Percentiles rank a stretch among this genome's conserved stretches.
These are phyloP conservation scores for Plasmodium relictum DNA, from an alignment of 169 alveolate species.

Conservation along the genomic window DNA sequence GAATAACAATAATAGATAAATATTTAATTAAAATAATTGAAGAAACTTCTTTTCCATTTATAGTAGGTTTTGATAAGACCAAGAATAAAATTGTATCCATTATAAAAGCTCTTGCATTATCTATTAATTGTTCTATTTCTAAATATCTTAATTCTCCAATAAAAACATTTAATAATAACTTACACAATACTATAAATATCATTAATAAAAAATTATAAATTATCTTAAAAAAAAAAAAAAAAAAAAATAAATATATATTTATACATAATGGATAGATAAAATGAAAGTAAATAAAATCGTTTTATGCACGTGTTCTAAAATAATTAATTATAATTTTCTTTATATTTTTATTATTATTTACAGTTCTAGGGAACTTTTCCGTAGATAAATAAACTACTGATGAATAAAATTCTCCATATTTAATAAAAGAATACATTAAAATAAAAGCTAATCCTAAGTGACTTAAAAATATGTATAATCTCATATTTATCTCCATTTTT, in stretches of 20 bases:
- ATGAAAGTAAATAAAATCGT: slow-evolving; percentile 10
- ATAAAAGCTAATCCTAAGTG: slow-evolving; percentile 55
- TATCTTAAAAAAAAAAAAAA: slow-evolving; percentile 35
- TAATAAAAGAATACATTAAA: slow-evolving; percentile 52
- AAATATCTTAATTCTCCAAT: slow-evolving; percentile 81
- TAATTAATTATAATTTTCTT: background rate
- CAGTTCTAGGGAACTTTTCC: slow-evolving; percentile 69
- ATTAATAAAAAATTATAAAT: slow-evolving; percentile 82
- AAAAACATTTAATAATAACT: slow-evolving; percentile 77
- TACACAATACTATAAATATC: slow-evolving; percentile 78
- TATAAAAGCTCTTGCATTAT: slow-evolving; percentile 87
- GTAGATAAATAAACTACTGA: slow-evolving; percentile 57
- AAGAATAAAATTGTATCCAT: slow-evolving; percentile 89
- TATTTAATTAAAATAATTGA: slow-evolving; percentile 83
- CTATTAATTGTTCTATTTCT: slow-evolving; percentile 88
- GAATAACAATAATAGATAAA: slow-evolving; percentile 82
- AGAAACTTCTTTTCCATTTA: slow-evolving; percentile 88
- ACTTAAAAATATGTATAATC: slow-evolving; percentile 47
- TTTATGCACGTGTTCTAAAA: background rate
- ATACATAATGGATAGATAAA: background rate
- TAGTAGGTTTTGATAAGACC: slow-evolving; percentile 88
- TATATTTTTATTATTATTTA: slow-evolving; percentile 1
- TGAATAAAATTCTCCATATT: slow-evolving; percentile 50
- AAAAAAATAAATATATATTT: background rate
- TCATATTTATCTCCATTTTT: slow-evolving; percentile 68